Conservation (phyloP, 495 filamentous ascomycete species). For the Penicillium pancosmium region DNA sequence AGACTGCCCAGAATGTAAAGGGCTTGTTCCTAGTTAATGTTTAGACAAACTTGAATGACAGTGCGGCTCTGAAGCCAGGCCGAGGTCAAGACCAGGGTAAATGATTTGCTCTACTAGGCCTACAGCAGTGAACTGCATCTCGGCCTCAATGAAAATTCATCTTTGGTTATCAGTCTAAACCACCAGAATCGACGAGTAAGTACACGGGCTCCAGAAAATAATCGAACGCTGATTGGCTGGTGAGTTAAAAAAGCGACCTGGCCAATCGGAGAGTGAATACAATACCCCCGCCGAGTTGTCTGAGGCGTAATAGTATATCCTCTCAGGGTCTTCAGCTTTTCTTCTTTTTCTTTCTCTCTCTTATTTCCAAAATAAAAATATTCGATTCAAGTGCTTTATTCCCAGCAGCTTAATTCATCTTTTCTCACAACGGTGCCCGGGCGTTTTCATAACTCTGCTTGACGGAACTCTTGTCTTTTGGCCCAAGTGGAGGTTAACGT, state of each 20-base stretch:
- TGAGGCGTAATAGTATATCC: not conserved
- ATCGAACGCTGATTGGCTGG: constrained; percentile 1
- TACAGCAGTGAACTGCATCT: no score
- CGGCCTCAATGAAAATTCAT: not conserved
- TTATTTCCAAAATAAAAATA: not conserved
- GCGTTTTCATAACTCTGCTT: no score
- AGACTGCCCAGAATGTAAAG: no score
- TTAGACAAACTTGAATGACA: no score
- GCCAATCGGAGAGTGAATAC: not conserved
- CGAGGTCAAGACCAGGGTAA: no score
- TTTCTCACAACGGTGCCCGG: not conserved
- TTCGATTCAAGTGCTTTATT: not conserved
- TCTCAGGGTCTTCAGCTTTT: not conserved
- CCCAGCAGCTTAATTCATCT: not conserved
- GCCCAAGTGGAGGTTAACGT: no score
- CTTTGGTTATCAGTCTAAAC: not conserved
- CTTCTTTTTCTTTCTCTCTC: not conserved
- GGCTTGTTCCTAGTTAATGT: no score
- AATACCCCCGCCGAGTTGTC: not conserved
- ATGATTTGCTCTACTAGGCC: no score
- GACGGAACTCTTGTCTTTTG: no score
- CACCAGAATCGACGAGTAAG: not conserved
- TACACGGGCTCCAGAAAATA: not conserved
- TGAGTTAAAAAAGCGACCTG: not conserved
- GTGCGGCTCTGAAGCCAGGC: no score